These are phyloP conservation scores for Immersiporthe knoxdaviesiana DNA, from an alignment of 2,329 filamentous ascomycete species.

Conservation along the genomic window DNA sequence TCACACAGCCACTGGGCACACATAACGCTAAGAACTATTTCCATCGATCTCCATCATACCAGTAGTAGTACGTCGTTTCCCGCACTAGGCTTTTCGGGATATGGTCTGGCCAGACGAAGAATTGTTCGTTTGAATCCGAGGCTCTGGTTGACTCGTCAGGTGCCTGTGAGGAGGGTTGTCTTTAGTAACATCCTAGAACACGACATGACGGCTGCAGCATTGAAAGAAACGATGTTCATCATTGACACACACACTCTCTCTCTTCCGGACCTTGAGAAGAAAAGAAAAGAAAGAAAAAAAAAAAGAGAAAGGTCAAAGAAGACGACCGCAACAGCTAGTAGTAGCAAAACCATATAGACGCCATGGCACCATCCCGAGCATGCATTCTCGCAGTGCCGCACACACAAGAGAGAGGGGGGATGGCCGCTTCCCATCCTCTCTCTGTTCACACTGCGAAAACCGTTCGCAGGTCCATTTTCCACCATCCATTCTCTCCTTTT, in stretches of 20 bases:
- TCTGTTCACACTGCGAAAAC: not conserved
- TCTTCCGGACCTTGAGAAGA: not conserved
- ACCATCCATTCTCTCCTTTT: not conserved
- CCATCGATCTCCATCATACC: not conserved
- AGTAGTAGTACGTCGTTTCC: not conserved
- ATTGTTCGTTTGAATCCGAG: not conserved
- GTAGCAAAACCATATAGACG: slow-evolving; percentile 21
- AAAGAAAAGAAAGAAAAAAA: slow-evolving; percentile 7
- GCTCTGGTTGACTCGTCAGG: not conserved
- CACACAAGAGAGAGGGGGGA: not conserved
- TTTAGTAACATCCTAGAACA: not conserved
- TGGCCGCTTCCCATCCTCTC: not conserved
- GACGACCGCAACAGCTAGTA: slow-evolving; percentile 8
- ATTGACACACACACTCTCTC: not conserved
- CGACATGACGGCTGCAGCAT: too few species aligned
- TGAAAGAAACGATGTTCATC: not conserved
- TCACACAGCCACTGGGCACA: not conserved
- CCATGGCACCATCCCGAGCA: slow-evolving; percentile 25
- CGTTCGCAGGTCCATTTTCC: slow-evolving; percentile 2
- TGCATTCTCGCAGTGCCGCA: slow-evolving; percentile 18
- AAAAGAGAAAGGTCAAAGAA: slow-evolving; percentile 13
- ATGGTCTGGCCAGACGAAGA: not conserved
- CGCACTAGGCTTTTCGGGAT: not conserved
- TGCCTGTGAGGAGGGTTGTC: not conserved
- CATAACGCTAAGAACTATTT: not conserved